phyloP scores from a whole-genome alignment of 257 asterid genomes.

The Vinca minor region DNA sequence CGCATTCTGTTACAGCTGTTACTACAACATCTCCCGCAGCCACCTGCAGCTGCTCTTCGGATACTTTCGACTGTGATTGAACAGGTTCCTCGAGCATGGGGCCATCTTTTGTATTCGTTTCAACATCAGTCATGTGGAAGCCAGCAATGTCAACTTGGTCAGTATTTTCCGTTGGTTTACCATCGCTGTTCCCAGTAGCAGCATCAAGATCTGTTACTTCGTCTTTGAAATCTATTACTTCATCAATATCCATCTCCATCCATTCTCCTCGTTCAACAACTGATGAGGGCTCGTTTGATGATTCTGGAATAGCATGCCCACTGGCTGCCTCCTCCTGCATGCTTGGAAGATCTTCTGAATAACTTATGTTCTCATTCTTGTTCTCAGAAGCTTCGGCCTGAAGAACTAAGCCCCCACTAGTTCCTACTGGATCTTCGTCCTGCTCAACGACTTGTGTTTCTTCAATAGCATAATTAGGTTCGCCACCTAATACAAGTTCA shows the following conservation, averaged over 20 bases:
- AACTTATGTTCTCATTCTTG: slow-evolving; percentile 19
- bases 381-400: slow-evolving; percentile 19
- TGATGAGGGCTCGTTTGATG: slow-evolving; percentile 22
- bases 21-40: slow-evolving; percentile 10
- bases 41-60: slow-evolving; percentile 9
- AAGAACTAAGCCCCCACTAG: slow-evolving; percentile 19
- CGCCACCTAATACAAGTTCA: slow-evolving; percentile 2
- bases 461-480: slow-evolving; percentile 7
- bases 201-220: slow-evolving; percentile 21
- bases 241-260: slow-evolving; percentile 34
- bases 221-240: slow-evolving; percentile 29
- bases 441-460: slow-evolving; percentile 20
- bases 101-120: slow-evolving; percentile 17
- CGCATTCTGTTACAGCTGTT: slow-evolving; percentile 18
- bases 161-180: slow-evolving; percentile 15
- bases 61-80: slow-evolving; percentile 18
- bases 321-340: slow-evolving; percentile 16
- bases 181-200: slow-evolving; percentile 16
- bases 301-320: slow-evolving; percentile 21
- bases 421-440: slow-evolving; percentile 19
- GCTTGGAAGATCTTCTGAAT: slow-evolving; percentile 14
- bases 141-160: slow-evolving; percentile 22
- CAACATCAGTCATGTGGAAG: slow-evolving; percentile 10
- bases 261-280: slow-evolving; percentile 32
- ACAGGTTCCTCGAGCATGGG: slow-evolving; percentile 11